A percentile compares a stretch with the other conserved stretches of the same genome.
Conservation (phyloP, 176 grass and related monocot genomes). For the Dactylis glomerata region DNA sequence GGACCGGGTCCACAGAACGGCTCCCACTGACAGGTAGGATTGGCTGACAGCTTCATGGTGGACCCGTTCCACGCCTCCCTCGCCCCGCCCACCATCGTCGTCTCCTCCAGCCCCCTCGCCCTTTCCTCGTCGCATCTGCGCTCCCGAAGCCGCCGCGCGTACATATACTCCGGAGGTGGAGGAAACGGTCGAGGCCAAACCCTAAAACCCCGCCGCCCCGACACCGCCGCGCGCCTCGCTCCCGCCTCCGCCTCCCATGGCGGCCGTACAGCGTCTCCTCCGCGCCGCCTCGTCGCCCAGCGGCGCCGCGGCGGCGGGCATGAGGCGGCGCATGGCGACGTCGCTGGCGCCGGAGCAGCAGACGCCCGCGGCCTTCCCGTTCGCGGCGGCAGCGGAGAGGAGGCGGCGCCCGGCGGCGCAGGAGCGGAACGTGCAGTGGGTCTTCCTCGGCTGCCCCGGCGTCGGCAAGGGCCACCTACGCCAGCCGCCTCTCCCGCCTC, state of each 20-base stretch:
- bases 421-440: slow-evolving; percentile 90
- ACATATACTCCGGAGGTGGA: slow-evolving; percentile 14
- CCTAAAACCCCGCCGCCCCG: slow-evolving; percentile 9
- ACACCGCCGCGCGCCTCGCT: background rate
- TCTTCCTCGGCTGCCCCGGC: slow-evolving; percentile 88
- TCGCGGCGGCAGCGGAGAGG: slow-evolving; percentile 10
- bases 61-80: slow-evolving; percentile 21
- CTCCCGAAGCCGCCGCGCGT: slow-evolving; percentile 15
- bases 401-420: slow-evolving; percentile 12
- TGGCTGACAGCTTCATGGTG: rapidly evolving
- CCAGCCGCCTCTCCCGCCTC: slow-evolving; percentile 73
- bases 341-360: slow-evolving; percentile 30
- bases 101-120: background rate
- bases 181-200: slow-evolving; percentile 2
- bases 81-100: background rate
- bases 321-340: slow-evolving; percentile 37
- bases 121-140: slow-evolving; percentile 16
- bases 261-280: slow-evolving; percentile 47
- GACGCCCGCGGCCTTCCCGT: slow-evolving; percentile 2
- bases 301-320: background rate
- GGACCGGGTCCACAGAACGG: background rate
- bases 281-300: slow-evolving; percentile 11
- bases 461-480: slow-evolving; percentile 93
- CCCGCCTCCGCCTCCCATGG: slow-evolving; percentile 44
- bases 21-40: background rate